These are phyloP conservation scores for Sarocladium brachiariae DNA, from an alignment of 2,329 filamentous ascomycete species.

Conservation along the genomic window DNA sequence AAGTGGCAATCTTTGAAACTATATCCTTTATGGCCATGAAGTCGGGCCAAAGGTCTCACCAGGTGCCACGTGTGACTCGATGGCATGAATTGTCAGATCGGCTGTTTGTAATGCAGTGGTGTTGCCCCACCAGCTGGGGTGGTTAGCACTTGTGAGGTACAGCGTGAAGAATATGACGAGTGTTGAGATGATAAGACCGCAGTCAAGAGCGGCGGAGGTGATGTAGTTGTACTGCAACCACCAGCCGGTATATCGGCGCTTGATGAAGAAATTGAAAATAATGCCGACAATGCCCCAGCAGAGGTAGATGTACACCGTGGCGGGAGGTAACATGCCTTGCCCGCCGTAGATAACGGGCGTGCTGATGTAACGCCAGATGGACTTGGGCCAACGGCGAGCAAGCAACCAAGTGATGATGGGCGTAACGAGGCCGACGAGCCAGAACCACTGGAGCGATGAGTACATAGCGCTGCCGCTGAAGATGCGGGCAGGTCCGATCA, in stretches of 20 bases:
- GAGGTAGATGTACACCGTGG: constrained; percentile 64
- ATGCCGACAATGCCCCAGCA: constrained; percentile 63
- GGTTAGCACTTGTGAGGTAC: constrained; percentile 47
- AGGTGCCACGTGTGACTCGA: constrained; percentile 32
- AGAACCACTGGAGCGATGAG: constrained; percentile 61
- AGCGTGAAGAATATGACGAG: constrained; percentile 65
- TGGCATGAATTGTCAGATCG: constrained; percentile 37
- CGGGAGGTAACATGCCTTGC: constrained; percentile 57
- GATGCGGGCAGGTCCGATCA: constrained; percentile 64
- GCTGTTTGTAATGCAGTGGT: constrained; percentile 37
- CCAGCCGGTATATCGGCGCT: constrained; percentile 60
- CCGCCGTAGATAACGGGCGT: constrained; percentile 64
- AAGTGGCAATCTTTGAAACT: not conserved
- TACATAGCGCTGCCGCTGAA: constrained; percentile 60
- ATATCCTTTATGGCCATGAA: constrained; percentile 33
- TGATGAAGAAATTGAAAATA: constrained; percentile 62
- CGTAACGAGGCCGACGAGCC: constrained; percentile 56
- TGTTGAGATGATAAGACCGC: constrained; percentile 58
- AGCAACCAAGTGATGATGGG: constrained; percentile 59
- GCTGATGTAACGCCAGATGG: constrained; percentile 57
- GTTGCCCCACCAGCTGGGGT: constrained; percentile 60
- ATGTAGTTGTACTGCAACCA: constrained; percentile 76
- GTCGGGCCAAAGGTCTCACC: constrained; percentile 47
- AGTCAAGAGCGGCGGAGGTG: constrained; percentile 63
- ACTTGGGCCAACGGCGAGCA: constrained; percentile 55